Base-by-base conservation (phyloP, 371 early-diverging fungal species). In the Rhizopus sp. region DNA sequence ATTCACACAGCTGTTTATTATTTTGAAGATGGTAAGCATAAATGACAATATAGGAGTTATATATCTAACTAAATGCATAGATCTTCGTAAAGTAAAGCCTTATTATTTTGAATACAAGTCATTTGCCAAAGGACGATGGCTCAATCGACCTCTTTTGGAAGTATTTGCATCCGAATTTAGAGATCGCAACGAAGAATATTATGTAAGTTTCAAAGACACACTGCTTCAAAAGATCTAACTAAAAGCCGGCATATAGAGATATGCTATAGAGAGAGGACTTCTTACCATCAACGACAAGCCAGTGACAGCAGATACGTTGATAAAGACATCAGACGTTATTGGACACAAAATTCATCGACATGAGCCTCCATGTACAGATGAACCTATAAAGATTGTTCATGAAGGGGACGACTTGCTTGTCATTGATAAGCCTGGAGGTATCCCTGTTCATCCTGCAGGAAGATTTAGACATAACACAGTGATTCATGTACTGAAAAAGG, bases 91-190 rank as follows among this genome's bases (percentile, higher is more conserved):
- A 57, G 88, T 95, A 3, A 73, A 75, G 50, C 97, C 97, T 4
- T 95, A 95, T 64, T 88, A 80, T 69, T 94, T 82, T 66, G 77
- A 81, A 41, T 95, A 91, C 72, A 72, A 83, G 51, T 88, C 94
- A 0, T 88, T 87, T 65, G 93, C 93, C 17, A 97, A 97, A 68
- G 93, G 92, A 8, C 87, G 98, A 9, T 98, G 98, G 98, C 62
- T 92, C 7, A 86, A 85, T 9, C 77, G 86, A n/a, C 69, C 74
- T 7, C 50, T 98, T 16, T 68, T 88, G 10, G 89, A 93, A 23
- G 85, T 95, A 9, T 95, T 95, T 62, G 55, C 70, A 53, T 81
- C 72, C 3, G 98, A 98, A 74, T 98, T 98, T 64, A 87, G 89
- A 53, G 96, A 94, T 73, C 85, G 89, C 31, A 67, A 86, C 8